Evolutionary conservation across 495 filamentous ascomycete genomes (phyloP), one percentile per base, ranked within the genome.

Genomic region (Chaetomium tenue): DNA sequence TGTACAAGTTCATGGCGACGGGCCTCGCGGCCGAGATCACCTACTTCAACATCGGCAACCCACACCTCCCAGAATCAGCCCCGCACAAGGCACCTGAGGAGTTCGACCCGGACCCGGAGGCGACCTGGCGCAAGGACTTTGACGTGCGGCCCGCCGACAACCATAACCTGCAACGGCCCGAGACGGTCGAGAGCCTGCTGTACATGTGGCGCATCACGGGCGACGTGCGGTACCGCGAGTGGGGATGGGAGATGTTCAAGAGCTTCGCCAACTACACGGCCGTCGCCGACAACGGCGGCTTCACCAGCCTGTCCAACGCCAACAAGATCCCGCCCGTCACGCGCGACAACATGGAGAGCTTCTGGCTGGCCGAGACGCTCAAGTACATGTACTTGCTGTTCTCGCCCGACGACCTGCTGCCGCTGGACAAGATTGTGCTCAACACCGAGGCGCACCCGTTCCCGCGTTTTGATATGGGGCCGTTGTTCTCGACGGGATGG

Each of bases 141-240:
- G 76, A 86, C 11, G 88, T 99, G 69, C 89, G 93, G 69, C 69
- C 77, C 1, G 74, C 83, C 25, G 94, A 99, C 76, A 75, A 78
- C 4, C 94, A 97, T 76, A 99, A 99, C 72, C 81, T 98, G n/a
- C 94, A 97, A 78, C 85, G 94, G 28, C 94, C 94, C 6, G 95
- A 98, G 76, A 97, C 94, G 0, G 86, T 97, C 50, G 94, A 98
- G 75, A 93, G 89, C 60, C 79, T 99, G 55, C 92, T 98, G 75
- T 94, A 98, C 77, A 95, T 99, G 92, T 99, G 93, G 89, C 88
- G 94, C 59, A 93, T 99, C 72, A 99, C 94, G 20, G 92, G 91
- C 33, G 93, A 99, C 63, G 81, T 84, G 28, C 91, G 85, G 66
- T 99, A 99, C 75, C 86, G 94, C 16, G 84, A 97, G 65, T 98